Evolutionary conservation across 2,329 filamentous ascomycete genomes (phyloP), one percentile per base, ranked within the genome.

Genomic region (Phyllosticta ampelicida): DNA sequence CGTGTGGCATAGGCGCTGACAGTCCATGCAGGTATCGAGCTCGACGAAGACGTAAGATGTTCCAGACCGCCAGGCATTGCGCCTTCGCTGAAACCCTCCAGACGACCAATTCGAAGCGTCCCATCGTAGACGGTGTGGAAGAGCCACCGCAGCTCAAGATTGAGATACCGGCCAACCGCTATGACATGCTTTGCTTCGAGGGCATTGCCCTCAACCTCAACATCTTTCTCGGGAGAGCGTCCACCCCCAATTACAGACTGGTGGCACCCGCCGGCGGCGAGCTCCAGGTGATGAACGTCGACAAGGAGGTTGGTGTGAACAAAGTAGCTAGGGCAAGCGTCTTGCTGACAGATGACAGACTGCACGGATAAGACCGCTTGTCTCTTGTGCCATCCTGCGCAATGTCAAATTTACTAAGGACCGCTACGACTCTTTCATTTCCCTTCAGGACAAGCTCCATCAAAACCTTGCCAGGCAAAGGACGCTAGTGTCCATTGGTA

Each of bases 111-210:
- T 80, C 83, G 60, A 84, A 89, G 63, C 80, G 89, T 52, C 87
- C 88, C 29, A 77, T 87, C 60, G 81, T 88, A 67, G 81, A 90
- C 76, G 87, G 87, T 71, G 83, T 86, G 65, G 87, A 95, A 74
- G 89, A 95, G 75, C 84, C 89, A 55, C 86, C 94, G 59, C 89
- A 97, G 75, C 83, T 97, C 68, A 96, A 96, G 80, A 97, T 99
- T 70, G 92, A 97, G 74, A 95, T 97, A 67, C 90, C 91, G 62
- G 92, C 94, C 68, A 97, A 97, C 76, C 85, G 82, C 75, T 87
- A 86, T 79, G 84, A 97, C 69, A 90, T 97, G 86, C 84, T 99
- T 58, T 97, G 92, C 76, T 95, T 95, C 76, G 94, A 97, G 77
- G 92, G 92, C 62, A 96, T 97, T 71, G 87, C 89, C 64, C 82